phyloP scores from a whole-genome alignment of 805 yeast species.

The Kodamaea neixiangensis region DNA sequence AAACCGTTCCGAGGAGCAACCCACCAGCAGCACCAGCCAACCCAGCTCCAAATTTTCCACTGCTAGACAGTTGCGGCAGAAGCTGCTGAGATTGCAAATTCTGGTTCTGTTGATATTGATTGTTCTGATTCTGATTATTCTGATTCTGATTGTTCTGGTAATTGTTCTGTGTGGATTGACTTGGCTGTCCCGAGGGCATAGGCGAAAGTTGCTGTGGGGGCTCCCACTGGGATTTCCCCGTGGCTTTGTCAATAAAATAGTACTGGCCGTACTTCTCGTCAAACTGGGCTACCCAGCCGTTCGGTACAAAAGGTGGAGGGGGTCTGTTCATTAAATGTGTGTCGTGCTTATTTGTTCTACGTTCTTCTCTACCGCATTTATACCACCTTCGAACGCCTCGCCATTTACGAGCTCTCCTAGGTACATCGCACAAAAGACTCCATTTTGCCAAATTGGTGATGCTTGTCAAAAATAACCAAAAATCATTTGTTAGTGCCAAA shows the following conservation, averaged over 20 bases:
- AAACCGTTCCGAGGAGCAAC: background rate
- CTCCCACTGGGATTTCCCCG: conserved; percentile 36
- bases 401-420: background rate
- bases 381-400: background rate
- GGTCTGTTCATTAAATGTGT: conserved; percentile 11
- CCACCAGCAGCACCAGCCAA: conserved; percentile 2
- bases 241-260: conserved; percentile 26
- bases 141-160: background rate
- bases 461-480: background rate
- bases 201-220: conserved; percentile 3
- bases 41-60: background rate
- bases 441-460: background rate
- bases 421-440: background rate
- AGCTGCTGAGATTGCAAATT: conserved; percentile 1
- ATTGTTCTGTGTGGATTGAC: too few relatives aligned
- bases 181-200: conserved; percentile 3
- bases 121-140: background rate
- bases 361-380: background rate
- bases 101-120: background rate
- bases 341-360: background rate
- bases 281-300: conserved; percentile 38
- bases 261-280: conserved; percentile 32
- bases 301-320: conserved; percentile 20
- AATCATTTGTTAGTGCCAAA: conserved; percentile 13
- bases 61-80: conserved; percentile 6